A percentile compares a stretch with the other conserved stretches of the same genome.
These are phyloP conservation scores for Solanum bulbocastanum DNA, from an alignment of 257 asterid species.

Conservation along the genomic window DNA sequence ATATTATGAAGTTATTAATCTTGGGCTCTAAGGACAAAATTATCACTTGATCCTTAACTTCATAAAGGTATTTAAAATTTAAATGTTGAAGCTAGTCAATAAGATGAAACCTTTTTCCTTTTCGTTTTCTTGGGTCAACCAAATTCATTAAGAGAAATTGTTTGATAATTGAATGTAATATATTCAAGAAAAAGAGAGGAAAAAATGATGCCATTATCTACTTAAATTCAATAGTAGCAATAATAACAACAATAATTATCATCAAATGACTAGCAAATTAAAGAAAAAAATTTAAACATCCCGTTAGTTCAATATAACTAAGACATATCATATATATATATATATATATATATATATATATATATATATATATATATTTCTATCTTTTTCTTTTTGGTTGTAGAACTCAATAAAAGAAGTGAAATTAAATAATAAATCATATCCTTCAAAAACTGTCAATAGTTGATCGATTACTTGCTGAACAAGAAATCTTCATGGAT, in stretches of 20 bases:
- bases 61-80: background rate
- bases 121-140: background rate
- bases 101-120: background rate
- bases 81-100: background rate
- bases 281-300: background rate
- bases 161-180: background rate
- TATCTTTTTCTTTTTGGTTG: background rate
- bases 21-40: background rate
- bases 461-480: background rate
- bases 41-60: background rate
- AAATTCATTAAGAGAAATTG: background rate
- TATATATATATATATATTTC: background rate
- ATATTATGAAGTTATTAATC: background rate
- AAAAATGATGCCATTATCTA: background rate
- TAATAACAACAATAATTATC: background rate
- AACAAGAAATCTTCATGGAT: background rate
- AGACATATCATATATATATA: background rate
- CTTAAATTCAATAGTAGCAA: background rate
- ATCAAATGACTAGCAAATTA: background rate
- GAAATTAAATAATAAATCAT: background rate
- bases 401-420: background rate
- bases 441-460: background rate
- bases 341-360: no score
- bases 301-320: background rate
- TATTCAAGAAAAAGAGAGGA: background rate